Evolutionary conservation across 352 stramenopile genomes (phyloP).

Genomic region (Globisporangium polare): DNA sequence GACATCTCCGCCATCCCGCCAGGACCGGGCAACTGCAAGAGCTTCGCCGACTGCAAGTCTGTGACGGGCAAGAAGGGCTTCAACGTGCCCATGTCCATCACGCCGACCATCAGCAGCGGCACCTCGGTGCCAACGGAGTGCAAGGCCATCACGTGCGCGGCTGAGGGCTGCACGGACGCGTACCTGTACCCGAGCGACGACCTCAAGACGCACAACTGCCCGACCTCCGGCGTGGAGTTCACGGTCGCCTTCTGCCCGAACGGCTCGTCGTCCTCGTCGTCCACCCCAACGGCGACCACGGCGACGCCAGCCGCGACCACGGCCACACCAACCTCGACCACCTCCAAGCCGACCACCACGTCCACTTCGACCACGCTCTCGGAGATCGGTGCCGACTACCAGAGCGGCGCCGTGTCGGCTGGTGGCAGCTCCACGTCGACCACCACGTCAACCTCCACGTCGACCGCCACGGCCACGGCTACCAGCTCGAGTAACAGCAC

Average conservation of each 20-base stretch:
- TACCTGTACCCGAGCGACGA: conserved; percentile 51
- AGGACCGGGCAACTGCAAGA: conserved; percentile 45
- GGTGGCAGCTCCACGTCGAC: background rate
- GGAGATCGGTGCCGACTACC: conserved; percentile 18
- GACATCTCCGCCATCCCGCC: conserved; percentile 54
- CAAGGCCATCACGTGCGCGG: conserved; percentile 27
- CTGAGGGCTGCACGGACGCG: conserved; percentile 33
- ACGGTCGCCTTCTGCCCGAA: conserved; percentile 42
- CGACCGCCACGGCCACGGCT: background rate
- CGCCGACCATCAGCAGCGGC: conserved; percentile 20
- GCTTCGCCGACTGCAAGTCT: conserved; percentile 39
- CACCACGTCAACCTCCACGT: background rate
- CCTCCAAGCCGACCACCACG: conserved; percentile 6
- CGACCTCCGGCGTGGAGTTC: conserved; percentile 25
- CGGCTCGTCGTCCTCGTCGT: conserved; percentile 17
- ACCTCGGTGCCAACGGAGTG: conserved; percentile 28
- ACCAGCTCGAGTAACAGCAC: conserved; percentile 10
- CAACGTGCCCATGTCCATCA: conserved; percentile 62
- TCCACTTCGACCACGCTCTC: conserved; percentile 10
- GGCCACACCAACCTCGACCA: conserved; percentile 5
- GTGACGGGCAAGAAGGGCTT: conserved; percentile 52
- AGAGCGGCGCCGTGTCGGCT: conserved; percentile 13
- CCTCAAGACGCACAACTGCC: conserved; percentile 51
- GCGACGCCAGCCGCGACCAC: conserved; percentile 7
- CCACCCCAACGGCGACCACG: conserved; percentile 1